Evolutionary conservation across 2,329 filamentous ascomycete genomes (phyloP).

Genomic region (Epichloe elymi): DNA sequence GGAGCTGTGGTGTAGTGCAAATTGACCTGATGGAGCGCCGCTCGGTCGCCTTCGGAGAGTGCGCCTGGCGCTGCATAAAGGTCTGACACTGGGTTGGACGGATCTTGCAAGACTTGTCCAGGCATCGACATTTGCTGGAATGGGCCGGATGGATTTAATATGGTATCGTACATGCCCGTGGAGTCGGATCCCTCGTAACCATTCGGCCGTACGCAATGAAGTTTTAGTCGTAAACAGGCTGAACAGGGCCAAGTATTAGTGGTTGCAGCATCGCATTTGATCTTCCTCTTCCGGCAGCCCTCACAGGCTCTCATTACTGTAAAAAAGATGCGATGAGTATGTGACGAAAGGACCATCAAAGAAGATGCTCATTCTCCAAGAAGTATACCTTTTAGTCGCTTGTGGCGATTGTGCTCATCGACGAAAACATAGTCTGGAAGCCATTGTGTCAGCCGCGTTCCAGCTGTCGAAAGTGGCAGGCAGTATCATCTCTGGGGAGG

Average conservation of each 20-base stretch:
- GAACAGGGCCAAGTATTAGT: slow-evolving; percentile 97
- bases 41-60: slow-evolving; percentile 32
- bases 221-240: slow-evolving; percentile 80
- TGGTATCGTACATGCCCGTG: slow-evolving; percentile 19
- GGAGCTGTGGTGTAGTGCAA: slow-evolving; percentile 42
- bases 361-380: background rate
- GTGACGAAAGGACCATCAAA: background rate
- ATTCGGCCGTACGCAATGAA: slow-evolving; percentile 84
- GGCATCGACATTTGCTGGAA: slow-evolving; percentile 40
- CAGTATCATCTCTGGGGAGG: background rate
- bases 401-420: slow-evolving; percentile 96
- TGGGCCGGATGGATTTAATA: slow-evolving; percentile 19
- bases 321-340: background rate
- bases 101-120: slow-evolving; percentile 25
- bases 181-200: slow-evolving; percentile 44
- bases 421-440: slow-evolving; percentile 84
- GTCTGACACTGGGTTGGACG: slow-evolving; percentile 25
- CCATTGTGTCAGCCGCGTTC: background rate
- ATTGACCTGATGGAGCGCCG: slow-evolving; percentile 33
- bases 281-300: slow-evolving; percentile 87
- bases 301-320: slow-evolving; percentile 94
- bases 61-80: slow-evolving; percentile 36
- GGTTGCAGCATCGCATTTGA: slow-evolving; percentile 94
- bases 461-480: background rate
- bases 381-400: slow-evolving; percentile 75